Evolutionary conservation across 805 yeast genomes (phyloP).

Genomic region (Starmerella scarabaei): DNA sequence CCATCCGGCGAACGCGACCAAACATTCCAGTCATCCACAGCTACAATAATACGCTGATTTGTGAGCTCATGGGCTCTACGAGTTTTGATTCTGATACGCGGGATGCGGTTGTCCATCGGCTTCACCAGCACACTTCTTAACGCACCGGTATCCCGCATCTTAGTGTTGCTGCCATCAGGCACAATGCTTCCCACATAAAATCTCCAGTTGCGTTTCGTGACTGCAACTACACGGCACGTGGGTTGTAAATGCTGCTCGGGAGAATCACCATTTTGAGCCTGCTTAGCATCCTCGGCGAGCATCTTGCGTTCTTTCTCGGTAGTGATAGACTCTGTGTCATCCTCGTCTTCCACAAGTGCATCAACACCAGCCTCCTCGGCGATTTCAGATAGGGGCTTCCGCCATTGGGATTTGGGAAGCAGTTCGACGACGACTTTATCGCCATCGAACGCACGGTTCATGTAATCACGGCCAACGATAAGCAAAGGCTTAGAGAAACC

Average conservation of each 20-base stretch:
- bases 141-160: slow-evolving; percentile 41
- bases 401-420: slow-evolving; percentile 77
- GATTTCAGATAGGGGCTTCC: slow-evolving; percentile 65
- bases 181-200: slow-evolving; percentile 81
- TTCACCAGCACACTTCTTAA: slow-evolving; percentile 70
- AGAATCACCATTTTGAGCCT: slow-evolving; percentile 25
- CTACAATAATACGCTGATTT: slow-evolving; percentile 85
- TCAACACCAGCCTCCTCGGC: slow-evolving; percentile 61
- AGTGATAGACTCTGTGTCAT: slow-evolving; percentile 37
- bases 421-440: slow-evolving; percentile 86
- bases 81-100: slow-evolving; percentile 75
- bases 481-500: slow-evolving; percentile 71
- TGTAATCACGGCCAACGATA: slow-evolving; percentile 65
- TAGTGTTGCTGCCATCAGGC: slow-evolving; percentile 23
- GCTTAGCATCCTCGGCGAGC: slow-evolving; percentile 64
- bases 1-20: slow-evolving; percentile 82
- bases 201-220: slow-evolving; percentile 86
- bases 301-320: slow-evolving; percentile 59
- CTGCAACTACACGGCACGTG: slow-evolving; percentile 86
- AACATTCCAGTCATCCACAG: slow-evolving; percentile 86
- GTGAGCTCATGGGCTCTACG: slow-evolving; percentile 68
- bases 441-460: slow-evolving; percentile 85
- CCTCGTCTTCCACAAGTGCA: slow-evolving; percentile 36
- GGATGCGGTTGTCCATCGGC: slow-evolving; percentile 79
- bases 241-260: slow-evolving; percentile 50